Conservation (phyloP, 2,329 filamentous ascomycete species). For the Paraphaeosphaeria sporulosa region DNA sequence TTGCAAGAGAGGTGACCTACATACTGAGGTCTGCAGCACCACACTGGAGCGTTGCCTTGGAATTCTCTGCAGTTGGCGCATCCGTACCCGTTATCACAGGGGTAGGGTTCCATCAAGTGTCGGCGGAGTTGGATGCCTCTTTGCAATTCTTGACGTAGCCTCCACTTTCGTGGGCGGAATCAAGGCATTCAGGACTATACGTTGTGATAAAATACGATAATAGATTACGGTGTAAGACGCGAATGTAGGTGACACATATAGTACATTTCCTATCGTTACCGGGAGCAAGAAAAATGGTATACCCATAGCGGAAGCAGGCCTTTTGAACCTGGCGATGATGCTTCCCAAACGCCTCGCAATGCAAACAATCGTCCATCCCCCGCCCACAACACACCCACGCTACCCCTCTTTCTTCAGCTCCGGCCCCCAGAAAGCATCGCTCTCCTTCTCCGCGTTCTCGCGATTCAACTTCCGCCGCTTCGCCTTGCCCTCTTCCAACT, state of each 20-base stretch:
- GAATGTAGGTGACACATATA: neutral
- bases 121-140: neutral
- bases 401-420: conserved; percentile 33
- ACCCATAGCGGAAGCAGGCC: neutral
- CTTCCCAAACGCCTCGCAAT: conserved; percentile 21
- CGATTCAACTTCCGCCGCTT: conserved; percentile 55
- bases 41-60: neutral
- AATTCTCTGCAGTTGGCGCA: neutral
- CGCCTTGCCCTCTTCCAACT: conserved; percentile 51
- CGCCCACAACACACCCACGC: neutral
- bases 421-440: conserved; percentile 57
- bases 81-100: neutral
- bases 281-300: neutral
- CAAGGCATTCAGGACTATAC: neutral
- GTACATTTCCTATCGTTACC: neutral
- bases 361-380: neutral
- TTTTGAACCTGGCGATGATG: neutral
- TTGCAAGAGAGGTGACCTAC: neutral
- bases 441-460: conserved; percentile 54
- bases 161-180: too few species aligned
- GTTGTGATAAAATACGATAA: neutral
- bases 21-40: neutral
- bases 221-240: neutral
- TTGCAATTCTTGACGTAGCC: too few species aligned
- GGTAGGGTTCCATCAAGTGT: neutral